These are phyloP conservation scores for Silene noctiflora DNA, from an alignment of 179 eudicot species.

Conservation along the genomic window DNA sequence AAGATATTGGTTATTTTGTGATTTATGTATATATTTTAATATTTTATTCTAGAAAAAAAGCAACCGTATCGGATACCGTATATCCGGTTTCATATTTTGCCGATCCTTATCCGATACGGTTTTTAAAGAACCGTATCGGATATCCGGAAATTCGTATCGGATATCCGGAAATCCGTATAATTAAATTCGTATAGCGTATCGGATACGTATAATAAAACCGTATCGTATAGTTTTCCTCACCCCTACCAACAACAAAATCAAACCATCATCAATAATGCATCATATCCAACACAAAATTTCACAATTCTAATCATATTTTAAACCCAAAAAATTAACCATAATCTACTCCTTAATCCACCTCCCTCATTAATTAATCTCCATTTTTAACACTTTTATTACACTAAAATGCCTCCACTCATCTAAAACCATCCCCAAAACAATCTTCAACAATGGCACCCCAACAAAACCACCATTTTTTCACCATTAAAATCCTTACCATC, in stretches of 20 bases:
- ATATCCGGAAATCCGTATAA: no score
- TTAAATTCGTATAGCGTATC: no score
- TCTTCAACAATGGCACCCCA: conserved; percentile 16
- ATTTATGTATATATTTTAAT: no score
- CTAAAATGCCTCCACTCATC: conserved; percentile 8
- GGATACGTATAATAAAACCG: no score
- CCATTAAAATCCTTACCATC: conserved; percentile 12
- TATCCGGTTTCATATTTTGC: no score
- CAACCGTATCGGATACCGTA: no score
- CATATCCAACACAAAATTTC: background rate
- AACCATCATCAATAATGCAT: background rate
- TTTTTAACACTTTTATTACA: background rate
- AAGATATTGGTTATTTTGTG: no score
- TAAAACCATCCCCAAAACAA: conserved; percentile 1
- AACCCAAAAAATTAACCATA: background rate
- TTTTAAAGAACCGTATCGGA: no score
- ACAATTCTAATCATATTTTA: background rate
- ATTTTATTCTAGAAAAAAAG: no score
- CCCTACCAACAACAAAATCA: background rate
- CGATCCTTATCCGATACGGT: no score
- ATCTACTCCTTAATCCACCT: background rate
- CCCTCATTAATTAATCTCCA: background rate
- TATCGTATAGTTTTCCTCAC: no score
- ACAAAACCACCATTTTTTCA: background rate
- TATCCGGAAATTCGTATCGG: no score